These are phyloP conservation scores for Pleurotus tuoliensis DNA, from an alignment of 768 basidiomycete genomes.

Conservation along the genomic window DNA sequence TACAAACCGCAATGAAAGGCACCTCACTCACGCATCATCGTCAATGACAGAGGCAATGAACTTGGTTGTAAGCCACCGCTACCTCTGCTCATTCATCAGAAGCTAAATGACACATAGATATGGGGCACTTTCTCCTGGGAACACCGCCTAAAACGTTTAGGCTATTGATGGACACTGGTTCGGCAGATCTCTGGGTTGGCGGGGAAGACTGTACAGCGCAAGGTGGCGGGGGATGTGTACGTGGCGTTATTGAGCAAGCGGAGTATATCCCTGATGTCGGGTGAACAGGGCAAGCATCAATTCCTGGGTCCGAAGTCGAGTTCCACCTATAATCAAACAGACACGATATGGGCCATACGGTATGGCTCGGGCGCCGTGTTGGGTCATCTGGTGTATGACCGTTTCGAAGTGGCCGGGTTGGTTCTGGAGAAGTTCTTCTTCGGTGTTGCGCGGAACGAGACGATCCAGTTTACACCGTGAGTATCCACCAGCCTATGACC, in stretches of 20 bases:
- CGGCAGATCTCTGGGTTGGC: conserved; percentile 42
- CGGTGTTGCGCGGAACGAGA: conserved; percentile 6
- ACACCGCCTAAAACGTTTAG: conserved; percentile 36
- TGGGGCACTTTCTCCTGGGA: conserved; percentile 2
- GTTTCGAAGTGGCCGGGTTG: background rate
- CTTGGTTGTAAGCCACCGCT: background rate
- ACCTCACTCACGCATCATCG: background rate
- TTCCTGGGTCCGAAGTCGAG: conserved; percentile 58
- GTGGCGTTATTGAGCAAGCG: background rate
- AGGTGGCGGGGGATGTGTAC: conserved; percentile 5
- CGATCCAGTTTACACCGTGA: conserved; percentile 6
- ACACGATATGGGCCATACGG: conserved; percentile 42
- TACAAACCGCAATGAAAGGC: background rate
- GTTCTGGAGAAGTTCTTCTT: conserved; percentile 1
- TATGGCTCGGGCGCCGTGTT: conserved; percentile 6
- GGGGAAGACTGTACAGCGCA: conserved; percentile 23
- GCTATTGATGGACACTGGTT: conserved; percentile 44
- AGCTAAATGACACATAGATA: background rate
- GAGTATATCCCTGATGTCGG: background rate
- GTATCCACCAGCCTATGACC: background rate
- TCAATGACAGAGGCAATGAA: background rate
- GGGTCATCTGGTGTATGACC: conserved; percentile 4
- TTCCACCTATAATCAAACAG: conserved; percentile 49
- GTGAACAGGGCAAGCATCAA: conserved; percentile 43
- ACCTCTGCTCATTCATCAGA: no score